phyloP scores from a whole-genome alignment of 1,284 basidiomycete genomes.

The Mycena citricolor region DNA sequence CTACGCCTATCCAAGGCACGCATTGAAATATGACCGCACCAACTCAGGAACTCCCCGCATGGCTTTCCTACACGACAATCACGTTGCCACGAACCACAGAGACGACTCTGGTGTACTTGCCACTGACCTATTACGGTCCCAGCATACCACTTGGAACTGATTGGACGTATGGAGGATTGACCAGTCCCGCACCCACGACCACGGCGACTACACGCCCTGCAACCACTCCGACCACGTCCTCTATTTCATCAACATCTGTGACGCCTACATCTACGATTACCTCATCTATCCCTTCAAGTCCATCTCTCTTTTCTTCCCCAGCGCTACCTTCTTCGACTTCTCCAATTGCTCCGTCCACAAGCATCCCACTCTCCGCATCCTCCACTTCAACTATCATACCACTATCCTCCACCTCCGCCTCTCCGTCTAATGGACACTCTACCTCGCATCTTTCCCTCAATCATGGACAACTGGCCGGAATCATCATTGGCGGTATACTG shows the following conservation, averaged over 20 bases:
- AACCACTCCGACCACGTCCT: constrained; percentile 24
- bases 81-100: constrained; percentile 17
- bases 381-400: not conserved
- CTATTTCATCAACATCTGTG: constrained; percentile 24
- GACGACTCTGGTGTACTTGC: constrained; percentile 18
- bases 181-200: constrained; percentile 42
- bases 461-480: constrained; percentile 14
- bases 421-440: not conserved
- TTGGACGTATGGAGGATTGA: constrained; percentile 66
- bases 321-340: constrained; percentile 6
- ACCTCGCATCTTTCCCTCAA: constrained; percentile 6
- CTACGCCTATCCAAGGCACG: too few species aligned
- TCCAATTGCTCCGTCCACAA: not conserved
- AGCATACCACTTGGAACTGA: constrained; percentile 62
- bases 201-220: constrained; percentile 25
- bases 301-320: not conserved
- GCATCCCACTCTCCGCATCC: not conserved
- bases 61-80: constrained; percentile 17
- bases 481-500: constrained; percentile 18
- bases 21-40: constrained; percentile 13
- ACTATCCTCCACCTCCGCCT: not conserved
- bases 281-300: too few species aligned
- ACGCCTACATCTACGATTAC: too few species aligned
- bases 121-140: constrained; percentile 24
- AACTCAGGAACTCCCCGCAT: constrained; percentile 17